These are phyloP conservation scores for Ophiostoma montium DNA, from an alignment of 2,329 filamentous ascomycete genomes.

Conservation along the genomic window DNA sequence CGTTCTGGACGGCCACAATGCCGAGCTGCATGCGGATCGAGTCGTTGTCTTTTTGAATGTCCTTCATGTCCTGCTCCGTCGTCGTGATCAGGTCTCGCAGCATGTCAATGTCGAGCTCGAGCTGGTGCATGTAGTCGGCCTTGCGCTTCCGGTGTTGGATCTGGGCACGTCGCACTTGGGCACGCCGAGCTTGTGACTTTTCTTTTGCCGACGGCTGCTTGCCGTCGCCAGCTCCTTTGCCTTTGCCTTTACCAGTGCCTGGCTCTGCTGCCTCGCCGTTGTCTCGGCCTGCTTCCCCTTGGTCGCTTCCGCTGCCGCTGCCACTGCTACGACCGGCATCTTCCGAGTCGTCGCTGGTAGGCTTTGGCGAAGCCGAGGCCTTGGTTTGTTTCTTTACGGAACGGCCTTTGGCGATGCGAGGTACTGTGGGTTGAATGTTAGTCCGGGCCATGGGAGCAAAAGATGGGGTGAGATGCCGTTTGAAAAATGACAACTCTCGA, in stretches of 20 bases:
- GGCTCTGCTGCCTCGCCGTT: neutral
- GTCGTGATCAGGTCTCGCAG: conserved; percentile 33
- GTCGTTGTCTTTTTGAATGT: conserved; percentile 29
- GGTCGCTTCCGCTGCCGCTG: conserved; percentile 2
- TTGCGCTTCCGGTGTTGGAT: conserved; percentile 42
- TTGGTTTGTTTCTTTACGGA: neutral
- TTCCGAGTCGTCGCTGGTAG: neutral
- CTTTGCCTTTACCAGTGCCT: neutral
- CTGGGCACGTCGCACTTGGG: conserved; percentile 39
- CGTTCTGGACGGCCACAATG: neutral
- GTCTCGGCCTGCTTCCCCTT: conserved; percentile 2
- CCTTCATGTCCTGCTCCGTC: conserved; percentile 25
- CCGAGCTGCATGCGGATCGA: conserved; percentile 24
- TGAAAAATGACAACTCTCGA: too few species aligned
- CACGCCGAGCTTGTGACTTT: conserved; percentile 32
- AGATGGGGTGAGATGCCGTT: too few species aligned
- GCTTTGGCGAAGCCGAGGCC: neutral
- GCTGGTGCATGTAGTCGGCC: conserved; percentile 38
- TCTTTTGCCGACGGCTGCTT: conserved; percentile 15
- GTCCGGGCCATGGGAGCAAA: neutral
- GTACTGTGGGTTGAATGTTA: conserved; percentile 4
- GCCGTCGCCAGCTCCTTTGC: neutral
- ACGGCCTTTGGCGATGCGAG: conserved; percentile 2
- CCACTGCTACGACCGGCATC: conserved; percentile 1
- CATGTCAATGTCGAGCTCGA: conserved; percentile 35